These are phyloP conservation scores for Fusarium paranaense DNA, from an alignment of 2,329 filamentous ascomycete species.

Conservation along the genomic window DNA sequence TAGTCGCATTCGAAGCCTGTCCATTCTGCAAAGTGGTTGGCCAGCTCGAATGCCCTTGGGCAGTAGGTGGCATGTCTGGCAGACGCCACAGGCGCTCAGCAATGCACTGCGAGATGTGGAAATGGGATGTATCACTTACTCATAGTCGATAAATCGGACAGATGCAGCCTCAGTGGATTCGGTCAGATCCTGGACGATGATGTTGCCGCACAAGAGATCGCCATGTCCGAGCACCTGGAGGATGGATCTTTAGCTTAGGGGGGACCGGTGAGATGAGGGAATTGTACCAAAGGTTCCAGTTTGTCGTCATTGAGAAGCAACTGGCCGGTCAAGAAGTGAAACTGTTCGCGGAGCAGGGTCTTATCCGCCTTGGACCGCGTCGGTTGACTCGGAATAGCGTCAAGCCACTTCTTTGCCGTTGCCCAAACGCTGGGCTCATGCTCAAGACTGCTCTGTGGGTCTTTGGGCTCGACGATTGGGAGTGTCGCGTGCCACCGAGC, in stretches of 20 bases:
- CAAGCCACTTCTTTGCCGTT: conserved; percentile 38
- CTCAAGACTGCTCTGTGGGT: not conserved
- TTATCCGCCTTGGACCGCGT: conserved; percentile 6
- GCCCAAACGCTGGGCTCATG: conserved; percentile 34
- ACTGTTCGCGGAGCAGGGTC: conserved; percentile 17
- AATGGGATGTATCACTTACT: conserved; percentile 24
- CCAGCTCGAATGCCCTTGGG: conserved; percentile 36
- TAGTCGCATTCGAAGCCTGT: conserved; percentile 38
- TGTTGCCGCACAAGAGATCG: conserved; percentile 37
- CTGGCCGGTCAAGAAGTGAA: conserved; percentile 24
- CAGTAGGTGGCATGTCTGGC: conserved; percentile 39
- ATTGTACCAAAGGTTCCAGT: conserved; percentile 32
- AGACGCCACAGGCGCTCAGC: not conserved
- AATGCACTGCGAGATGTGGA: not conserved
- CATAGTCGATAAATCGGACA: conserved; percentile 40
- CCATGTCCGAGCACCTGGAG: conserved; percentile 38
- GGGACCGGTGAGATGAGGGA: not conserved
- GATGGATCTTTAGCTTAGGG: not conserved
- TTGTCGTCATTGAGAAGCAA: conserved; percentile 13
- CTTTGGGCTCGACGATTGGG: not conserved
- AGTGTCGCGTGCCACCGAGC: conserved; percentile 33
- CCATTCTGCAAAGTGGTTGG: conserved; percentile 42
- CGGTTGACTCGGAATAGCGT: conserved; percentile 20
- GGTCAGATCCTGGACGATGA: conserved; percentile 27
- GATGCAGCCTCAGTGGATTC: conserved; percentile 9